Evolutionary conservation across 1,284 basidiomycete genomes (phyloP).

Genomic region (Exsudoporus floridanus): DNA sequence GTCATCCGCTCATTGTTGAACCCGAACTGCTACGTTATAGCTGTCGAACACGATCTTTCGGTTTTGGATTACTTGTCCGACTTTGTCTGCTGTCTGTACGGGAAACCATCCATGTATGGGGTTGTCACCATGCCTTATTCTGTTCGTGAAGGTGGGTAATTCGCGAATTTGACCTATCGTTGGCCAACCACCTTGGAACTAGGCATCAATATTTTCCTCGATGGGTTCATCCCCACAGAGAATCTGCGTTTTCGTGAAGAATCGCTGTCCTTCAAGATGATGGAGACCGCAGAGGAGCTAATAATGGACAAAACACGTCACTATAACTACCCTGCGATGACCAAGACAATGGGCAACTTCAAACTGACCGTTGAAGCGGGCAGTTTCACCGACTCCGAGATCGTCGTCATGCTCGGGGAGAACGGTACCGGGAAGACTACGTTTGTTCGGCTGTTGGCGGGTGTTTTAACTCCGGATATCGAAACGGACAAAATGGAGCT

Average conservation of each 20-base stretch:
- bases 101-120: constrained; percentile 95
- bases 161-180: not conserved
- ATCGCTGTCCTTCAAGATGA: constrained; percentile 93
- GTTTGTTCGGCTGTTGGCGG: constrained; percentile 89
- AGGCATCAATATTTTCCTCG: constrained; percentile 97
- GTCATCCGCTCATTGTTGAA: constrained; percentile 85
- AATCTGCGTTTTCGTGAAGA: constrained; percentile 96
- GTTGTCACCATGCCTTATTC: constrained; percentile 98
- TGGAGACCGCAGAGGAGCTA: constrained; percentile 89
- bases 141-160: constrained; percentile 82
- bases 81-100: constrained; percentile 95
- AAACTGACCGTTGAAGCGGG: constrained; percentile 89
- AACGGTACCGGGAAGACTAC: constrained; percentile 99
- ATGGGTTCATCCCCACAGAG: constrained; percentile 97
- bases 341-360: constrained; percentile 91
- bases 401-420: constrained; percentile 96
- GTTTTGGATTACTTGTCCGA: constrained; percentile 97
- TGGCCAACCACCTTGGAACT: constrained; percentile 5
- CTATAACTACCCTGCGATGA: constrained; percentile 91
- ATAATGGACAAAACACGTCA: constrained; percentile 80
- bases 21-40: constrained; percentile 87
- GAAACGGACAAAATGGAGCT: constrained; percentile 79
- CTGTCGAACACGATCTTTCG: constrained; percentile 96
- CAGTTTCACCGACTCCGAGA: constrained; percentile 93
- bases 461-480: constrained; percentile 77